Evolutionary conservation across 2,329 filamentous ascomycete species (phyloP).

Genomic region (Fusarium sterilihyphosum): DNA sequence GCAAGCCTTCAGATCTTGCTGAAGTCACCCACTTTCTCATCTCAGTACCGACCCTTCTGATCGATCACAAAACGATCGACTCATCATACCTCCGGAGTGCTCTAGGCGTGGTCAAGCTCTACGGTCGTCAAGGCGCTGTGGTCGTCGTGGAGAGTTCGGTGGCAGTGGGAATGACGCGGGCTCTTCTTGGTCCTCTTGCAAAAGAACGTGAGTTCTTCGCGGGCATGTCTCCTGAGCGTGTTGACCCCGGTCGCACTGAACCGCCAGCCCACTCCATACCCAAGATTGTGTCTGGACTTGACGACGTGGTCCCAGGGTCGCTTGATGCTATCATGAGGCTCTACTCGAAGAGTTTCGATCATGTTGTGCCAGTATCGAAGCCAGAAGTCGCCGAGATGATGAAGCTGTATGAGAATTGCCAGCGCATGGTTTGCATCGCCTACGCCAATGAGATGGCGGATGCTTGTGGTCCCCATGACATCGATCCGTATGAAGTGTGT

Average conservation of each 20-base stretch:
- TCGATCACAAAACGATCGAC: constrained; percentile 58
- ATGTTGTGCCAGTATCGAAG: constrained; percentile 58
- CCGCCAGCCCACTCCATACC: constrained; percentile 57
- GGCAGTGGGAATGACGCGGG: constrained; percentile 63
- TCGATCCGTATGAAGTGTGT: constrained; percentile 63
- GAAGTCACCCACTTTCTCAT: constrained; percentile 63
- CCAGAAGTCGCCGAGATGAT: constrained; percentile 68
- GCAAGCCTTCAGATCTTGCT: constrained; percentile 49
- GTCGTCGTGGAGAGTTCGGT: constrained; percentile 65
- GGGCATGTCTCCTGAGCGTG: constrained; percentile 63
- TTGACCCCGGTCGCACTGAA: constrained; percentile 60
- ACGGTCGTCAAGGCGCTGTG: constrained; percentile 56
- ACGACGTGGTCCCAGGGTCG: constrained; percentile 57
- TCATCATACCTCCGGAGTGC: constrained; percentile 58
- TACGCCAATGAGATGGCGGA: constrained; percentile 68
- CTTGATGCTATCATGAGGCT: constrained; percentile 55
- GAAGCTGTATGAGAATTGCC: constrained; percentile 68
- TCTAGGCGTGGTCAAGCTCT: constrained; percentile 51
- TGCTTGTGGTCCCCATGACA: constrained; percentile 56
- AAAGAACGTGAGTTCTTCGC: constrained; percentile 53
- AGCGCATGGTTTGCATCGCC: constrained; percentile 64
- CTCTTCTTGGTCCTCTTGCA: constrained; percentile 58
- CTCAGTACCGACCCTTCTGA: constrained; percentile 62
- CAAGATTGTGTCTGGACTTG: constrained; percentile 64
- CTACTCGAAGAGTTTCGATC: constrained; percentile 59